Evolutionary conservation across 2,329 filamentous ascomycete species (phyloP), one percentile per base, ranked within the genome.

Genomic region (Tothia fuscella): DNA sequence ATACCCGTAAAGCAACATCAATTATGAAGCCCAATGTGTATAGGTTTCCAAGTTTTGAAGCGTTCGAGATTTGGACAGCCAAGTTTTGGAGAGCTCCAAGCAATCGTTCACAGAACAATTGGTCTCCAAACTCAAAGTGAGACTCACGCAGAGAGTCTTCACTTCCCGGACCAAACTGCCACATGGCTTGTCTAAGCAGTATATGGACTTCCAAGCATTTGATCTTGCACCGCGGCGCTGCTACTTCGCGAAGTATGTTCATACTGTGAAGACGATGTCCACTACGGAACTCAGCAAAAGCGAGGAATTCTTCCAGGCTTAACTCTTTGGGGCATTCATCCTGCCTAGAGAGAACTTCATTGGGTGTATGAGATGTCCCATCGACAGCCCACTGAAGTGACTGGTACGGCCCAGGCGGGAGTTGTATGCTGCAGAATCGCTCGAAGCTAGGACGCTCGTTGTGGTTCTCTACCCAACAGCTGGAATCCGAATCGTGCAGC

Each of bases 191-290:
- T 1, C 82, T 51, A 0, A 80, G 47, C 25, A 42, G 5, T 0
- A 58, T 45, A 25, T 63, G 62, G 0, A 71, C 71, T 0, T 67
- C 62, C 21, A 72, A 64, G 0, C 65, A 67, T 22, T 71, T 74
- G 46, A 82, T 73, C 47, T 81, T 80, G 3, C 85, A 38, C 45
- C 34, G 72, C 57, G 70, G 64, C 0, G 67, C 65, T 0, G 62
- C 71, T 3, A 76, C 50, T 46, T 76, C 71, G 1, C 63, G 45
- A 0, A 74, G 49, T 0, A 77, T 58, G 3, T 63, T 58, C 1
- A 59, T 52, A 68, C 71, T 73, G 6, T 70, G 60, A 1, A 65
- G 57, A 7, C 59, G 49, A 2, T 57, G 60, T 0, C 71, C 71
- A 0, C 65, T 59, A 1, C 72, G 49, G 0, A 75, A 52, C 0